A percentile compares a stretch with the other conserved stretches of the same genome.
These are phyloP conservation scores for Dothideomycetes sp. DNA, from an alignment of 2,329 filamentous ascomycete species.

Conservation along the genomic window DNA sequence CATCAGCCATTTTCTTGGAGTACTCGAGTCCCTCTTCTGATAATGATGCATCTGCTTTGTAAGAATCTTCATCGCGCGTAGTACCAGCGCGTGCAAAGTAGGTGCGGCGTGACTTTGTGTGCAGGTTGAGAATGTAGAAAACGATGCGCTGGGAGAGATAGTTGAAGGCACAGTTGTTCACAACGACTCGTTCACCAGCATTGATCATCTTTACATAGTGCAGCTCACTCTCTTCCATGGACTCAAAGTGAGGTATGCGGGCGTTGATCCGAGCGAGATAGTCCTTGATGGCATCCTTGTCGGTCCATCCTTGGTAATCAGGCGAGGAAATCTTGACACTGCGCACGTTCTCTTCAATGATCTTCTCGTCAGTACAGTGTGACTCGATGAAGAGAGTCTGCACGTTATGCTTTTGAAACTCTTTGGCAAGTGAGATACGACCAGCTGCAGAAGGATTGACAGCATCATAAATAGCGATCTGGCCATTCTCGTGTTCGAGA, in stretches of 20 bases:
- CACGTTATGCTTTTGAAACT: slow-evolving; percentile 96
- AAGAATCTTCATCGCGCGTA: slow-evolving; percentile 79
- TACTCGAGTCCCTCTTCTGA: slow-evolving; percentile 74
- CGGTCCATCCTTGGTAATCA: slow-evolving; percentile 88
- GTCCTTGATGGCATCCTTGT: slow-evolving; percentile 83
- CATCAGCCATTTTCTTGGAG: slow-evolving; percentile 75
- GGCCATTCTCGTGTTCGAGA: slow-evolving; percentile 92
- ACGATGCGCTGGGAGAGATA: slow-evolving; percentile 96
- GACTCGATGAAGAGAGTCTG: slow-evolving; percentile 96
- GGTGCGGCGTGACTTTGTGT: slow-evolving; percentile 89
- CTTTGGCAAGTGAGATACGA: slow-evolving; percentile 76
- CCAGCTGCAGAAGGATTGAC: slow-evolving; percentile 85
- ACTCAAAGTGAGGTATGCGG: slow-evolving; percentile 92
- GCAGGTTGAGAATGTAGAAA: slow-evolving; percentile 94
- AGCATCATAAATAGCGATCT: slow-evolving; percentile 97
- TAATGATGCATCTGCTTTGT: slow-evolving; percentile 80
- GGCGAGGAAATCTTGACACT: slow-evolving; percentile 97
- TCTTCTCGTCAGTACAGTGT: slow-evolving; percentile 82
- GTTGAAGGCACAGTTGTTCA: slow-evolving; percentile 95
- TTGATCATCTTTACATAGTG: slow-evolving; percentile 99
- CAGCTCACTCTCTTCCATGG: slow-evolving; percentile 86
- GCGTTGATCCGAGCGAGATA: slow-evolving; percentile 84
- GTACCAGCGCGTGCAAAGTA: slow-evolving; percentile 87
- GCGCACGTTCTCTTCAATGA: slow-evolving; percentile 91
- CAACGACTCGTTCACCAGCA: slow-evolving; percentile 81